Conservation (phyloP, 257 asterid species). For the Ilex aquifolium region DNA sequence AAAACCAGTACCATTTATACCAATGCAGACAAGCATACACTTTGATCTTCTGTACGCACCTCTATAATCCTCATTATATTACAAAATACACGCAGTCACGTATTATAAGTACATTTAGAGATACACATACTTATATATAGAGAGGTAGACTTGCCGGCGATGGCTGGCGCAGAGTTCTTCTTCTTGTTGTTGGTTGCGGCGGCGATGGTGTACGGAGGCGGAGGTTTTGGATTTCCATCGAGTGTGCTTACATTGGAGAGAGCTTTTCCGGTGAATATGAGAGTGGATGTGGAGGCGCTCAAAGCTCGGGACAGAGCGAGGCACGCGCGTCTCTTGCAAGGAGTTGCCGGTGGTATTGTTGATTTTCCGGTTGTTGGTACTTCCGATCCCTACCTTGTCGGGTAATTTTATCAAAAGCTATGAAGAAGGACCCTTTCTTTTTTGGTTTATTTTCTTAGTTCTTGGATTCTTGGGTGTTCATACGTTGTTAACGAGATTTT, state of each 20-base stretch:
- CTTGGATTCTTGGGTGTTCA: background rate
- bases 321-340: background rate
- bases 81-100: background rate
- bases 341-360: background rate
- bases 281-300: constrained; percentile 1
- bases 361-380: background rate
- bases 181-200: background rate
- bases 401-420: background rate
- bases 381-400: background rate
- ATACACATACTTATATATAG: too few relatives aligned
- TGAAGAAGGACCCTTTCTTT: too few relatives aligned
- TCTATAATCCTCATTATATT: too few relatives aligned
- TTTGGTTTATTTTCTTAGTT: background rate
- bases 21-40: too few relatives aligned
- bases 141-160: background rate
- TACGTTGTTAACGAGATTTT: too few relatives aligned
- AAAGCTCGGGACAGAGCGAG: constrained; percentile 1
- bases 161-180: background rate
- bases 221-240: background rate
- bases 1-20: too few relatives aligned
- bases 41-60: background rate
- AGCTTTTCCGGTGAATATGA: background rate
- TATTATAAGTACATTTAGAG: background rate
- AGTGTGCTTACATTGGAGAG: background rate
- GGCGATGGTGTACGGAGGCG: background rate